Base-by-base conservation (phyloP, 805 yeast genomes). In the Spathaspora arborariae region DNA sequence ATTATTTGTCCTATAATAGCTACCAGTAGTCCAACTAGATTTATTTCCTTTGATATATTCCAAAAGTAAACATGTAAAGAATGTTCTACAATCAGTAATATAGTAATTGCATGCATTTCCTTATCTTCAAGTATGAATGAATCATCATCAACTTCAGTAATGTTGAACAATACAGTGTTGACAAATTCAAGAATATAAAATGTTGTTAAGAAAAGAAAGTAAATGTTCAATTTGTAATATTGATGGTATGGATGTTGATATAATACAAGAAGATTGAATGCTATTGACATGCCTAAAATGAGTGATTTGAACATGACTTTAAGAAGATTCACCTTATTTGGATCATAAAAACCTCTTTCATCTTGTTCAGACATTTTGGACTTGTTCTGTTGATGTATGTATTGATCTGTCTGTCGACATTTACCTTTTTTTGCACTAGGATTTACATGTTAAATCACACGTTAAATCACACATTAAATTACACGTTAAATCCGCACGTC, bases 161-260 rank as follows among this genome's bases (percentile, higher is more conserved):
- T 74, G 58, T 92, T 90, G 65, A 74, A 89, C 44, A 70, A 67
- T 0, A 96, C 90, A 0, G 99, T 94, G 35, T 82, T 77, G 56
- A 77, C 80, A 61, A 84, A 94, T 66, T 94, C 99, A 18, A 88
- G 60, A 55, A 87, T 78, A 62, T 94, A 98, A 66, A 92, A 94
- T 0, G 75, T 21, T 2, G 84, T 62, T 8, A 87, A 59, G 1
- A 78, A 61, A 9, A 74, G 61, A 8, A 85, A 48, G 60, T 86
- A 89, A 0, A 80, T 21, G 26, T 44, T 45, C 9, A 55, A 10
- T 16, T 6, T 8, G 24, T 15, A 19, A 16, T 18, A 10, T 18
- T 21, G 40, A 34, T 18, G 19, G 16, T 13, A 4, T 1, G 11
- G 3, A 2, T 11, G 20, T n/a, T 19, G 19, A 30, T 15, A n/a